These are phyloP conservation scores for Penicillium sclerotiorum DNA, from an alignment of 2,329 filamentous ascomycete genomes.

Conservation along the genomic window DNA sequence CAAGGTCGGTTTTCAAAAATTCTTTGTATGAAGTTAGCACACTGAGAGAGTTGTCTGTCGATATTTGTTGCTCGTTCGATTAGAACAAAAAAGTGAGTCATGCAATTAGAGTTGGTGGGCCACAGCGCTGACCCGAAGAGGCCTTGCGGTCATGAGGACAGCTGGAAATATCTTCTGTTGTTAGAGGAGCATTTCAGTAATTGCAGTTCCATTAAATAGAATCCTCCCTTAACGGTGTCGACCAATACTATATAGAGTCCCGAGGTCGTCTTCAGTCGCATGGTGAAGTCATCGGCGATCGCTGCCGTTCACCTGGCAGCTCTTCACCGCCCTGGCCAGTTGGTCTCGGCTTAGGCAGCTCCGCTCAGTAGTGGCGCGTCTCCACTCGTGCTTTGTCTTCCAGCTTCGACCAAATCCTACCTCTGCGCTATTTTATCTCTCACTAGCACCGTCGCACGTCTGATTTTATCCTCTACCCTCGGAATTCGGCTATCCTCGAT, in stretches of 20 bases:
- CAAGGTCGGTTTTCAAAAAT: too few relatives aligned
- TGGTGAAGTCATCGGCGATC: conserved; percentile 4
- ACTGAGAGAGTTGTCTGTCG: too few relatives aligned
- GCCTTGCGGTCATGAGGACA: too few relatives aligned
- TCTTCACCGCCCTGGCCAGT: conserved; percentile 2
- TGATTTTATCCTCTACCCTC: neutral
- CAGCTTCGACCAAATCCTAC: neutral
- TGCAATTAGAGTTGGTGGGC: neutral
- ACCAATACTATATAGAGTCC: too few relatives aligned
- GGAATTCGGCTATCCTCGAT: conserved; percentile 11
- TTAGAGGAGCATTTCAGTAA: neutral
- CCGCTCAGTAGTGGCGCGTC: conserved; percentile 3
- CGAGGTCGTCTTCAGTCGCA: neutral
- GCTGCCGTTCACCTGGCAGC: neutral
- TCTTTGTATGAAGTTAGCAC: too few relatives aligned
- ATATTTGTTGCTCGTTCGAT: too few relatives aligned
- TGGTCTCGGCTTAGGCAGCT: neutral
- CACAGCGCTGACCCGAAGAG: too few relatives aligned
- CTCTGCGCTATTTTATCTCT: neutral
- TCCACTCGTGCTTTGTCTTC: neutral
- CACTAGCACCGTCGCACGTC: neutral
- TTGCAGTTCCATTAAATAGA: too few relatives aligned
- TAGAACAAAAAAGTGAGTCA: neutral
- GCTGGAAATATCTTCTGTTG: neutral
- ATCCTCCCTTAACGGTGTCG: too few relatives aligned